Percentiles rank a stretch among this genome's conserved stretches.
Evolutionary conservation across 257 asterid genomes (phyloP).

Genomic region (Echites panduratus): DNA sequence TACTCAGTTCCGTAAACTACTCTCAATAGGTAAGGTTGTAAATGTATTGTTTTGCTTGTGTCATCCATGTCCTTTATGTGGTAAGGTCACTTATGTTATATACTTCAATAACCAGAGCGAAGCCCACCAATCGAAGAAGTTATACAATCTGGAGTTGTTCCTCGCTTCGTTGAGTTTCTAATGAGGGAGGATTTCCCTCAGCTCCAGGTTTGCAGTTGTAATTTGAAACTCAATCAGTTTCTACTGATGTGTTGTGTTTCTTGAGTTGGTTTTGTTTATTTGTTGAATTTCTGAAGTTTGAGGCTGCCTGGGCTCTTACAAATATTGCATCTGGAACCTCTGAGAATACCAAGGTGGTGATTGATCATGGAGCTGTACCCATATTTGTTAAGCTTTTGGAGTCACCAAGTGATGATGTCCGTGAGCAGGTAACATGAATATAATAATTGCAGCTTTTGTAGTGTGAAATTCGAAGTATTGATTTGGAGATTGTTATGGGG

Average conservation of each 20-base stretch:
- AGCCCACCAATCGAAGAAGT: slow-evolving; percentile 97
- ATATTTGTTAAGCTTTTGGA: slow-evolving; percentile 71
- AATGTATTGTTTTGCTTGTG: background rate
- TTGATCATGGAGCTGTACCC: slow-evolving; percentile 87
- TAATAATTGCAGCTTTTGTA: background rate
- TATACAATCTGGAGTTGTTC: slow-evolving; percentile 86
- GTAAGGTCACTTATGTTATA: slow-evolving; percentile 3
- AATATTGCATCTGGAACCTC: slow-evolving; percentile 97
- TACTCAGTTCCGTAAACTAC: slow-evolving; percentile 72
- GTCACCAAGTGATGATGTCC: slow-evolving; percentile 90
- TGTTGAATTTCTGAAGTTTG: slow-evolving; percentile 46
- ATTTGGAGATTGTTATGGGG: background rate
- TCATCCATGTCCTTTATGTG: slow-evolving; percentile 7
- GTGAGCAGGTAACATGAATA: slow-evolving; percentile 66
- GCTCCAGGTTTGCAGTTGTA: slow-evolving; percentile 57
- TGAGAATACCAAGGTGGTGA: slow-evolving; percentile 80
- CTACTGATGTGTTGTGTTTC: background rate
- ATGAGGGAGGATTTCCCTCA: slow-evolving; percentile 69
- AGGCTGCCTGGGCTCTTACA: slow-evolving; percentile 98
- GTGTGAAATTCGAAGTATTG: background rate
- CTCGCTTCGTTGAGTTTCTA: slow-evolving; percentile 89
- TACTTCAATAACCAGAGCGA: slow-evolving; percentile 44
- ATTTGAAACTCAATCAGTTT: background rate
- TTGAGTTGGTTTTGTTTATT: slow-evolving; percentile 8
- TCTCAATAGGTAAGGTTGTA: slow-evolving; percentile 58